Evolutionary conservation across 1,284 basidiomycete species (phyloP).

Genomic region (Fereydounia khargensis): DNA sequence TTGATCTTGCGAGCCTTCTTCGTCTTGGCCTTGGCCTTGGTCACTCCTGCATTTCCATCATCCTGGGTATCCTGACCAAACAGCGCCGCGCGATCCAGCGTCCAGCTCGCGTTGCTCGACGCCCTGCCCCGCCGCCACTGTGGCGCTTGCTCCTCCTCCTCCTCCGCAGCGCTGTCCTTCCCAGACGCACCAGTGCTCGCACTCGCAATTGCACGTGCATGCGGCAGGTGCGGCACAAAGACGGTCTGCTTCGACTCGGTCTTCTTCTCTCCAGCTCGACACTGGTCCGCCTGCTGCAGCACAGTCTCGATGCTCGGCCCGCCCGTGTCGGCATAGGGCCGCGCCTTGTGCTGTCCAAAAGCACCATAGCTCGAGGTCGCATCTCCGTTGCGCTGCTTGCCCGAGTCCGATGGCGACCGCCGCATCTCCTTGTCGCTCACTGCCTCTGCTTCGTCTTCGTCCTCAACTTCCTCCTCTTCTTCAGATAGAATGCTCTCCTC

Average conservation of each 20-base stretch:
- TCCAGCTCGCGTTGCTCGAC: too few species aligned
- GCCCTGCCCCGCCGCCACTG: too few species aligned
- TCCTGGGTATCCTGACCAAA: too few species aligned
- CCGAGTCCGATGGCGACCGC: neutral
- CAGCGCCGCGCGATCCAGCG: too few species aligned
- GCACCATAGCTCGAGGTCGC: too few species aligned
- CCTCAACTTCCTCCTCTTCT: conserved; percentile 15
- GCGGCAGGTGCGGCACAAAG: neutral
- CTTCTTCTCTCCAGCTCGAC: neutral
- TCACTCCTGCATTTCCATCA: too few species aligned
- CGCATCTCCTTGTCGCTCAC: neutral
- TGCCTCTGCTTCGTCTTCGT: neutral
- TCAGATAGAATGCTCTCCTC: conserved; percentile 16
- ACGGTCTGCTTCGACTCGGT: too few species aligned
- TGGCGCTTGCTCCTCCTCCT: too few species aligned
- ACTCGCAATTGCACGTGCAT: neutral
- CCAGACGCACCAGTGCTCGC: neutral
- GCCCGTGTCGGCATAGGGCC: too few species aligned
- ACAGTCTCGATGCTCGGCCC: neutral
- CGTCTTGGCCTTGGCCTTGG: too few species aligned
- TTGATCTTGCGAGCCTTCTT: conserved; percentile 11
- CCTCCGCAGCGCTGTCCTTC: neutral
- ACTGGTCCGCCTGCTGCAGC: neutral
- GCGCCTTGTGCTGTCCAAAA: too few species aligned
- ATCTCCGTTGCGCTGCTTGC: too few species aligned